A percentile compares a stretch with the other conserved stretches of the same genome.
These are phyloP conservation scores for Magnaporthiopsis rhizophila DNA, from an alignment of 2,329 filamentous ascomycete species.

Conservation along the genomic window DNA sequence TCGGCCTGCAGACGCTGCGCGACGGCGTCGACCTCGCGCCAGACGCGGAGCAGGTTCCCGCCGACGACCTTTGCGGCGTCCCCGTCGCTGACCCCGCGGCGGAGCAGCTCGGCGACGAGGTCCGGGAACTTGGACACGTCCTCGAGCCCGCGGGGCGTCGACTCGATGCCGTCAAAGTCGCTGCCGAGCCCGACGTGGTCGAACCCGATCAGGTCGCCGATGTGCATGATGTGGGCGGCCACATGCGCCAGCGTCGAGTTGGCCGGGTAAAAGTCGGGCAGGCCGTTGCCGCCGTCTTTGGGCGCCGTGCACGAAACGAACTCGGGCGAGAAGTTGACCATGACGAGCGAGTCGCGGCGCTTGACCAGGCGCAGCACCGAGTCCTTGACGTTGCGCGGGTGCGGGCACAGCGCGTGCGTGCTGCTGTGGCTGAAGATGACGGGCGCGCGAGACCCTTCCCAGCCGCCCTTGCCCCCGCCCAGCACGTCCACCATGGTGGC, in stretches of 20 bases:
- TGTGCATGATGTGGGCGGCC: slow-evolving; percentile 70
- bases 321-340: slow-evolving; percentile 81
- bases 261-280: slow-evolving; percentile 59
- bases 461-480: slow-evolving; percentile 47
- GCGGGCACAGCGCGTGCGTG: slow-evolving; percentile 70
- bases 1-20: slow-evolving; percentile 55
- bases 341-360: slow-evolving; percentile 65
- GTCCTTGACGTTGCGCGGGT: slow-evolving; percentile 86
- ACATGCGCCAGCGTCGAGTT: slow-evolving; percentile 72
- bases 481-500: slow-evolving; percentile 85
- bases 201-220: slow-evolving; percentile 75
- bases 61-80: slow-evolving; percentile 72
- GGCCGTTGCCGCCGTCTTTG: slow-evolving; percentile 45
- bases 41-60: slow-evolving; percentile 75
- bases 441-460: slow-evolving; percentile 68
- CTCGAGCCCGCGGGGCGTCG: slow-evolving; percentile 64
- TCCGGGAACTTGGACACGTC: slow-evolving; percentile 79
- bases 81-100: slow-evolving; percentile 62
- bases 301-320: slow-evolving; percentile 66
- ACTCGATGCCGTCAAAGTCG: slow-evolving; percentile 73
- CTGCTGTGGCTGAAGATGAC: slow-evolving; percentile 88
- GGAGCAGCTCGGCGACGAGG: slow-evolving; percentile 55
- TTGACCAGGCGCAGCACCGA: slow-evolving; percentile 72
- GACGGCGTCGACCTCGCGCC: slow-evolving; percentile 69
- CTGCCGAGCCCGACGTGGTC: slow-evolving; percentile 82